Evolutionary conservation across 2,329 filamentous ascomycete species (phyloP).

Genomic region (Chrysosporium keratinophilum): DNA sequence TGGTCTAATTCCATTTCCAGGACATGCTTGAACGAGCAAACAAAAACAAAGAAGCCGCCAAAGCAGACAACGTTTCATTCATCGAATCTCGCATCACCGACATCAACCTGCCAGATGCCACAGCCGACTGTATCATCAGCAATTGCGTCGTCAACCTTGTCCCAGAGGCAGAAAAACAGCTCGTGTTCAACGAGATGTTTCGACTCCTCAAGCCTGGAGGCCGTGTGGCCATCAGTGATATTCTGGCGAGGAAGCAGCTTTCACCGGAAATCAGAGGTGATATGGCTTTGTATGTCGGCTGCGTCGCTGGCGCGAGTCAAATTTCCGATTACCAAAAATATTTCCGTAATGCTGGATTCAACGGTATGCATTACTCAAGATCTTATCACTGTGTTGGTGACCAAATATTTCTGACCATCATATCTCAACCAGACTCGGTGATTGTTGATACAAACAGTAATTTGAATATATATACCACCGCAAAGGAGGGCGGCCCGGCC

Average conservation of each 20-base stretch:
- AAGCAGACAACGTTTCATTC: constrained; percentile 41
- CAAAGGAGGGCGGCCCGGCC: constrained; percentile 17
- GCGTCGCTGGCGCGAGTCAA: constrained; percentile 48
- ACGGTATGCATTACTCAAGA: constrained; percentile 27
- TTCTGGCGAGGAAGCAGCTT: constrained; percentile 44
- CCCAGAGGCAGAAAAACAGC: constrained; percentile 42
- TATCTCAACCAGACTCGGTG: constrained; percentile 29
- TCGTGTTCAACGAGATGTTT: constrained; percentile 49
- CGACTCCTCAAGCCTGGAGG: constrained; percentile 49
- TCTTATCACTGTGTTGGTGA: not conserved
- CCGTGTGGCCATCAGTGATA: constrained; percentile 50
- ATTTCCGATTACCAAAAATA: constrained; percentile 45
- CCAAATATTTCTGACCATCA: not conserved
- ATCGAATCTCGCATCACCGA: constrained; percentile 43
- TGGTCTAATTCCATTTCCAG: constrained; percentile 24
- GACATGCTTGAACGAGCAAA: constrained; percentile 47
- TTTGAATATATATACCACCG: constrained; percentile 38
- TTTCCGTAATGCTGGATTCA: constrained; percentile 43
- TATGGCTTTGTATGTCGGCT: constrained; percentile 50
- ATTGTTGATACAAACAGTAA: constrained; percentile 40
- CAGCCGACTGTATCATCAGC: constrained; percentile 48
- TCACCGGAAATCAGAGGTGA: constrained; percentile 40
- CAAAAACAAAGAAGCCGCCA: constrained; percentile 34
- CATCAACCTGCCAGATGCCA: constrained; percentile 36
- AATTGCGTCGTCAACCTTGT: constrained; percentile 57